Evolutionary conservation across 768 basidiomycete species (phyloP).

Genomic region (Kwoniella heveanensis): DNA sequence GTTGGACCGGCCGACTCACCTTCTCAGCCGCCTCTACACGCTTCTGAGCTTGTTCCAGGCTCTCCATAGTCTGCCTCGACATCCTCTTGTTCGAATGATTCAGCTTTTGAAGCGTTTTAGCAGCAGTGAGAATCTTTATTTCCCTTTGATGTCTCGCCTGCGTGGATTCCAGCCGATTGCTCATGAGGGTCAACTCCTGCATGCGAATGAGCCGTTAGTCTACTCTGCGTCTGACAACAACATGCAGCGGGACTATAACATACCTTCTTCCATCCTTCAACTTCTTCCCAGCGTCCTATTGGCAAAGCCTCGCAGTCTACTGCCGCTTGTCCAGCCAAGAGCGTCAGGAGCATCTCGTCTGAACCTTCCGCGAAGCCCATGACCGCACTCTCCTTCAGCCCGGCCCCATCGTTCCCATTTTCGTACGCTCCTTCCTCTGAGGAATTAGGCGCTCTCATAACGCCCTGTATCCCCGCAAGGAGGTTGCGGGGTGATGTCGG

Average conservation of each 20-base stretch:
- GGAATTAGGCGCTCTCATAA: constrained; percentile 8
- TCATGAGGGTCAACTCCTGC: constrained; percentile 53
- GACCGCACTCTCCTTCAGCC: constrained; percentile 16
- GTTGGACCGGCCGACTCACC: constrained; percentile 37
- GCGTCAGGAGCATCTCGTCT: constrained; percentile 83
- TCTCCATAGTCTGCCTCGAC: constrained; percentile 56
- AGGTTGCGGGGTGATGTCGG: constrained; percentile 7
- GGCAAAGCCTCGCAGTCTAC: constrained; percentile 84
- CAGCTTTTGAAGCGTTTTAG: constrained; percentile 55
- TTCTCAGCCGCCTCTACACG: constrained; percentile 55
- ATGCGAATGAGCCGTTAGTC: neutral
- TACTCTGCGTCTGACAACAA: too few relatives aligned
- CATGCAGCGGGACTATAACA: too few relatives aligned
- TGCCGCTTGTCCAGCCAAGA: constrained; percentile 89
- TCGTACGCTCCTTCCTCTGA: constrained; percentile 14
- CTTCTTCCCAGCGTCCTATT: constrained; percentile 72
- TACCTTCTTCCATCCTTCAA: constrained; percentile 72
- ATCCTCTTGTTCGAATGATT: constrained; percentile 55
- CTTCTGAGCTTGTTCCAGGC: constrained; percentile 55
- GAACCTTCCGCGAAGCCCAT: constrained; percentile 35
- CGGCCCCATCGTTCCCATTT: neutral
- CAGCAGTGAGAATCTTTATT: constrained; percentile 57
- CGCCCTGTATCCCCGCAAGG: constrained; percentile 7
- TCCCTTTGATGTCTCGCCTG: constrained; percentile 54
- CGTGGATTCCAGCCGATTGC: constrained; percentile 45